Evolutionary conservation across 176 grass and related monocot genomes (phyloP), one percentile per base, ranked within the genome.

Genomic region (Chloris gayana): DNA sequence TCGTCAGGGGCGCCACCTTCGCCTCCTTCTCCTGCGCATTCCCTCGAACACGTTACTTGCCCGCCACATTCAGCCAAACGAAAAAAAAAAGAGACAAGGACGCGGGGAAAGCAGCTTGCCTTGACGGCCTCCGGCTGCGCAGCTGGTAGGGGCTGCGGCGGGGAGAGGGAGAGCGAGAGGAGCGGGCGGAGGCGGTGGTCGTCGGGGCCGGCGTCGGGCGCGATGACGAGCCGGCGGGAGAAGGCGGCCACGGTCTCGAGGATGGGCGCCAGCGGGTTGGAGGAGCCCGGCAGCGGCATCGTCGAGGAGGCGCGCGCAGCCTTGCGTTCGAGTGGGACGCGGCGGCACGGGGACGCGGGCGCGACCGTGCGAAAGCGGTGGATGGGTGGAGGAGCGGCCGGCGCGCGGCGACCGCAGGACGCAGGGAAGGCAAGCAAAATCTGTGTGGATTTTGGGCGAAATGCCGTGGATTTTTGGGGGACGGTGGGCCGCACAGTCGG

Each of bases 1-100:
- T 99, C 18, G 90, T 99, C 84, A 99, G 79, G 9, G 90, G 90
- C 70, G 54, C 75, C 39, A 73, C 82, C 70, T 83, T 84, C 13
- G 67, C 64, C 37, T 83, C 72, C 80, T 89, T 95, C 68, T 84
- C 72, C 90, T 89, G 86, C 74, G 66, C 83, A 89, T 81, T 73
- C 85, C 46, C 27, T 57, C 83, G 30, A 84, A 71, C 81, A 67
- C 37, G 7, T 82, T 18, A 63, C 4, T 24, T 7, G 25, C 18
- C 58, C 62, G 26, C 21, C 74, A 44, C 8, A 0, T 67, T 18
- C n/a, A 31, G 25, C 22, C 31, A 38, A 78, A 86, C 5, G 56
- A 21, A 24, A 25, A 30, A 27, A 18, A 18, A 33, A 25, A 27
- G 10, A 5, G 14, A 57, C 12, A 41, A 6, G 21, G 0, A 11